Conservation (phyloP, 177 flowering plant species). For the Telopea speciosissima region DNA sequence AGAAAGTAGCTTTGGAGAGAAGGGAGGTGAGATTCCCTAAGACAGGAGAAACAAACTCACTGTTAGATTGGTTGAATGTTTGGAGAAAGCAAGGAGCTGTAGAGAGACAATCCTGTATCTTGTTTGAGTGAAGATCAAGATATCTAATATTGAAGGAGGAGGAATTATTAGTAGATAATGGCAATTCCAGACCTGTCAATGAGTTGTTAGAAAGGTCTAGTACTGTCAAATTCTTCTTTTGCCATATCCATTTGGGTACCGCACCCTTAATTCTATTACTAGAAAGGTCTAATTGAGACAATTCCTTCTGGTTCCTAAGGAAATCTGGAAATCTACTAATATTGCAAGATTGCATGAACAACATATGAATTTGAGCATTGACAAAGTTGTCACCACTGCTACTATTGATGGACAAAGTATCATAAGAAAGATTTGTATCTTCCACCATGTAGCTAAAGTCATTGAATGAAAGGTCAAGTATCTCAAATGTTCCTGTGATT, state of each 20-base stretch:
- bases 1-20: not conserved
- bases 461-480: too few relatives aligned
- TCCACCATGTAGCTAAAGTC: too few relatives aligned
- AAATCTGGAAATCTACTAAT: constrained; percentile 2
- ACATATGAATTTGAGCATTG: not conserved
- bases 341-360: constrained; percentile 3
- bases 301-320: not conserved
- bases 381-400: not conserved
- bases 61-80: too few relatives aligned
- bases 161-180: not conserved
- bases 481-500: too few relatives aligned
- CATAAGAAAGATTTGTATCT: too few relatives aligned
- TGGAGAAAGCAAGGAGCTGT: too few relatives aligned
- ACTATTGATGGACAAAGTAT: too few relatives aligned
- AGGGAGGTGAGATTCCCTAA: not conserved
- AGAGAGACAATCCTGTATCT: not conserved
- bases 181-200: not conserved
- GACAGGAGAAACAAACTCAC: too few relatives aligned
- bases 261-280: not conserved
- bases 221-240: not conserved
- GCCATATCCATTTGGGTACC: constrained; percentile 6
- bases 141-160: not conserved
- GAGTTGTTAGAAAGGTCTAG: constrained; percentile 5
- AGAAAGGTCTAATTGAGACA: constrained; percentile 10
- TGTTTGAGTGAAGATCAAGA: not conserved